A percentile compares a stretch with the other conserved stretches of the same genome.
Evolutionary conservation across 2,329 filamentous ascomycete genomes (phyloP).

Genomic region (Aspergillus sclerotialis): DNA sequence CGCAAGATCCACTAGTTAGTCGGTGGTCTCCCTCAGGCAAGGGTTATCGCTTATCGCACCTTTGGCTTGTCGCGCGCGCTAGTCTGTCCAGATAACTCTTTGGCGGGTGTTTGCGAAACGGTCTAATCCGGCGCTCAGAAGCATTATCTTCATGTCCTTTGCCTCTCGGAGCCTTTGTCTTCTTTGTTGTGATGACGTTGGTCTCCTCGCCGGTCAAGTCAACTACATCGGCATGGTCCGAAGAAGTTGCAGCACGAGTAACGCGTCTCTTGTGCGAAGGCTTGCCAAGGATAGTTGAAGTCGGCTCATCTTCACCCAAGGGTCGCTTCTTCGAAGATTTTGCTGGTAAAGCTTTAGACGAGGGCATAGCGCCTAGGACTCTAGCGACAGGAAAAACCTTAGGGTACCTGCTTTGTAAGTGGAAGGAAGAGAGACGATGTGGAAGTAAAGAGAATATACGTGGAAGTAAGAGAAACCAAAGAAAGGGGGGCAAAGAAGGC

Average conservation of each 20-base stretch:
- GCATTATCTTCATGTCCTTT: conserved; percentile 9
- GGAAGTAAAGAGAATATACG: too few relatives aligned
- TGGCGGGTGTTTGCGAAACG: conserved; percentile 39
- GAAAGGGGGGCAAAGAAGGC: too few relatives aligned
- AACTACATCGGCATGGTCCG: conserved; percentile 4
- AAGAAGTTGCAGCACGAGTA: too few relatives aligned
- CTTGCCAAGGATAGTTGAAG: conserved; percentile 2
- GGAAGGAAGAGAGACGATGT: too few relatives aligned
- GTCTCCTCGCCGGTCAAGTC: conserved; percentile 11
- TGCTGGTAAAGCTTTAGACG: too few relatives aligned
- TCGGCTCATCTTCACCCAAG: background rate
- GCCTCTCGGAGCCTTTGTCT: conserved; percentile 5
- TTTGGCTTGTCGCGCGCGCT: conserved; percentile 43
- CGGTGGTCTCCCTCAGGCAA: background rate
- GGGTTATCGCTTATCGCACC: conserved; percentile 15
- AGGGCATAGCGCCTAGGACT: too few relatives aligned
- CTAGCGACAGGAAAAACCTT: too few relatives aligned
- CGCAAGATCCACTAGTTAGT: conserved; percentile 2
- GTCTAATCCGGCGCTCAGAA: conserved; percentile 33
- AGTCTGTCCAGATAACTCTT: conserved; percentile 41
- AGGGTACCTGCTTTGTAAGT: too few relatives aligned
- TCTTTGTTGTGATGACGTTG: conserved; percentile 4
- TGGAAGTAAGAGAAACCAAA: too few relatives aligned
- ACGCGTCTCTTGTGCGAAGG: conserved; percentile 2
- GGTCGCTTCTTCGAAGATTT: background rate